phyloP scores from a whole-genome alignment of 2,329 filamentous ascomycete genomes.

The Paecilomyces niveus region DNA sequence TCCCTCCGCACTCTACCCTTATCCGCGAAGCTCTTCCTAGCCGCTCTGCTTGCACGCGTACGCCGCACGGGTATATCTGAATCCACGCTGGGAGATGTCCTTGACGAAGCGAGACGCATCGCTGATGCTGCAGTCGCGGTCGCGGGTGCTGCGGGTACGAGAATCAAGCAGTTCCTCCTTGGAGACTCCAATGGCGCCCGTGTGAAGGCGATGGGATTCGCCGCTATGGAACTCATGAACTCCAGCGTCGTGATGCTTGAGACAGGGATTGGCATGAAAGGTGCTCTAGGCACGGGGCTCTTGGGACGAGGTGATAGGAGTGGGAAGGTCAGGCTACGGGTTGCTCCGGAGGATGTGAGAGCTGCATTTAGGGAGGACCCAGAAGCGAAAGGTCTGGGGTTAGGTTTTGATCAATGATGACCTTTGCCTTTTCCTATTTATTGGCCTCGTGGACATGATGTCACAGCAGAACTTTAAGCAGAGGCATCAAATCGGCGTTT shows the following conservation, averaged over 20 bases:
- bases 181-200: slow-evolving; percentile 36
- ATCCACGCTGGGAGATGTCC: slow-evolving; percentile 78
- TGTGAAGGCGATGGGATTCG: slow-evolving; percentile 57
- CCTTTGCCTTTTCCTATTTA: not conserved
- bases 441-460: not conserved
- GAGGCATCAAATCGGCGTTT: not conserved
- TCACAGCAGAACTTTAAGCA: not conserved
- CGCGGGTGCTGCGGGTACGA: slow-evolving; percentile 47
- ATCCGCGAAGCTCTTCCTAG: slow-evolving; percentile 75
- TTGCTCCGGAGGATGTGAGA: slow-evolving; percentile 86
- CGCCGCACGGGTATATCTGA: slow-evolving; percentile 80
- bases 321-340: slow-evolving; percentile 75
- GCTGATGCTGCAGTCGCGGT: slow-evolving; percentile 37
- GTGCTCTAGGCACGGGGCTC: slow-evolving; percentile 19
- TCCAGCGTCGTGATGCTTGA: slow-evolving; percentile 85
- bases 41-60: slow-evolving; percentile 70
- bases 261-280: slow-evolving; percentile 21
- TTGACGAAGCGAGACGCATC: slow-evolving; percentile 75
- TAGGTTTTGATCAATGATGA: slow-evolving; percentile 38
- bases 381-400: slow-evolving; percentile 73
- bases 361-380: slow-evolving; percentile 82
- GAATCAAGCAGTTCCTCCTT: slow-evolving; percentile 57
- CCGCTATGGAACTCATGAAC: slow-evolving; percentile 75
- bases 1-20: slow-evolving; percentile 77
- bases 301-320: slow-evolving; percentile 69